Evolutionary conservation across 2,329 filamentous ascomycete genomes (phyloP), one percentile per base, ranked within the genome.

Genomic region (Immersiporthe knoxdaviesiana): DNA sequence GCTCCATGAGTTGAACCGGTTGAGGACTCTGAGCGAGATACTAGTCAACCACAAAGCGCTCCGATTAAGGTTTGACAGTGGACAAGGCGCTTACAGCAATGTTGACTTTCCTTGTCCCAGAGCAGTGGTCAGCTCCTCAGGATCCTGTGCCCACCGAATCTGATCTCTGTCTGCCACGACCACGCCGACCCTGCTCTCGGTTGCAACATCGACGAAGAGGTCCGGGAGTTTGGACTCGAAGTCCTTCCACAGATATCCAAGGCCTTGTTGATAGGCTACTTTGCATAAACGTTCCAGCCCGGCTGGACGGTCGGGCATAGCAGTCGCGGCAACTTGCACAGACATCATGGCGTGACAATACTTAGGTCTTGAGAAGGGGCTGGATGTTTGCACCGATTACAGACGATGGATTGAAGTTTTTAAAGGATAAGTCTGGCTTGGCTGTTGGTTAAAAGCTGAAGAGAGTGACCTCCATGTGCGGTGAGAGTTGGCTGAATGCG

Each of bases 1-100:
- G 39, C 64, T 66, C 54, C 64, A 60, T 14, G 64, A 66, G 24
- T 66, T 66, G 24, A 50, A 50, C 39, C 54, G 8, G 2, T 50
- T 35, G 3, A 60, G 7, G 12, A 60, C 39, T 41, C 39, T 41
- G 6, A 16, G 12, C 14, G 18, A 41, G 39, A 16, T 41, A 41
- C 3, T 14, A 4, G 39, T 41, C 39, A 41, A 41, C 39, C 14
- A 41, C 39, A 41, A 41, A 41, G 8, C 11, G 37, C 37, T 39
- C 7, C 12, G 39, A 4, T 41, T 18, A 12, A 16, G 39, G n/a
- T 18, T 18, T 41, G 16, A 41, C 39, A 41, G 39, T 16, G 39
- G 18, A 41, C 14, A 18, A 41, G 39, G 39, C 14, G 5, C 39
- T 41, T 41, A 41, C 39, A 41, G 18, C 39, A 41, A 1, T 41